Evolutionary conservation across 495 filamentous ascomycete genomes (phyloP), one percentile per base, ranked within the genome.

Genomic region (Daldinia decipiens): DNA sequence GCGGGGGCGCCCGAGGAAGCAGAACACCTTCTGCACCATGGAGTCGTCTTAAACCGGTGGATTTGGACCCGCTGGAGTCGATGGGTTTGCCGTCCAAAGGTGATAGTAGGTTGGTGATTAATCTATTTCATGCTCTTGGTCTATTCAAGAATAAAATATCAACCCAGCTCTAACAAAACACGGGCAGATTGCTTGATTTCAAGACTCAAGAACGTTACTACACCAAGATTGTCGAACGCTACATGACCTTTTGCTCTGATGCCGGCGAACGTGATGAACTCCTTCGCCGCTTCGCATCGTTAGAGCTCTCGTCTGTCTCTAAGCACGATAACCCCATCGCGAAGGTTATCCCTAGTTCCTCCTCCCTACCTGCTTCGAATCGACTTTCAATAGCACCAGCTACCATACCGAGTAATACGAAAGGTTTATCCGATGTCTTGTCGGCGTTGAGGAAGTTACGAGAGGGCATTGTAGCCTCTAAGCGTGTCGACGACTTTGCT

Each of bases 1-100:
- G 73, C 73, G 75, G 70, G 72, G 75, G 73, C 70, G 70, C 73
- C 59, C 75, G 75, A 68, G 75, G 75, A 55, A 78, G 82, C 29
- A 83, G 86, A 66, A 80, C 80, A 59, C 80, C 85, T 29, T 84
- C 87, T 59, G 84, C 82, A 40, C 79, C 83, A 76, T 89, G 88
- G 83, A 90, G 87, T 69, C 89, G 94, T 59, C 80, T 97, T 58
- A 93, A 90, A 77, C 87, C 91, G 4, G 85, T 88, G 53, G 83
- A 87, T 24, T 68, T 84, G 34, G 94, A 97, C 77, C 86, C 91
- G 13, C 82, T 97, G 32, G 91, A 93, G 64, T 82, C 82, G 40
- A 90, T 93, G 63, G 94, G 94, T 2, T 84, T 96, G 68, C 92
- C 92, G 17, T 97, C 93, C 0, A 97, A 97, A 74, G 94, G 94